Conservation (phyloP, 805 yeast species). For the Pichia cabralensis region DNA sequence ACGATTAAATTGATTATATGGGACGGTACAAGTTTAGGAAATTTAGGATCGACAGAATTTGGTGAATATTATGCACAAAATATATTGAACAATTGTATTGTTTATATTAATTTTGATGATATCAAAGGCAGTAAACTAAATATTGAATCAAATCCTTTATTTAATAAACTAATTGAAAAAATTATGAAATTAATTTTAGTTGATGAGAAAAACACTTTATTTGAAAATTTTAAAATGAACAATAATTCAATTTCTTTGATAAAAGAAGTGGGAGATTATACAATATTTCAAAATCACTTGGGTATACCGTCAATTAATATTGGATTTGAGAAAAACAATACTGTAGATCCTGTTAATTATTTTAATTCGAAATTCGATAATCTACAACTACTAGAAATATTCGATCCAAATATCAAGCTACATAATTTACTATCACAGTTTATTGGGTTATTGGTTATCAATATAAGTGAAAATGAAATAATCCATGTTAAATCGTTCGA, state of each 20-base stretch:
- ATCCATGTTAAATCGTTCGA: conserved; percentile 36
- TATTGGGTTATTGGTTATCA: conserved; percentile 44
- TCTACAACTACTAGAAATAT: conserved; percentile 41
- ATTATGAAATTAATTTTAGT: conserved; percentile 39
- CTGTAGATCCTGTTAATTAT: conserved; percentile 43
- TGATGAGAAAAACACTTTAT: conserved; percentile 31
- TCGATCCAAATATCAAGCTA: conserved; percentile 35
- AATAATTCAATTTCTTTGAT: conserved; percentile 31
- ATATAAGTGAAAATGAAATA: conserved; percentile 49
- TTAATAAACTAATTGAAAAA: conserved; percentile 34
- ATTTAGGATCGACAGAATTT: conserved; percentile 45
- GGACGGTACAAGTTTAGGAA: conserved; percentile 40
- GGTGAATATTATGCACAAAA: conserved; percentile 38
- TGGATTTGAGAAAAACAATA: conserved; percentile 29
- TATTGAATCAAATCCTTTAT: conserved; percentile 47
- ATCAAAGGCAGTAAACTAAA: conserved; percentile 41
- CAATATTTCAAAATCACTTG: conserved; percentile 53
- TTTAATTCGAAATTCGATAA: conserved; percentile 53
- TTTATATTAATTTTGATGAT: conserved; percentile 45
- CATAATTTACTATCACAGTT: conserved; percentile 53
- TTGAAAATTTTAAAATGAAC: conserved; percentile 36
- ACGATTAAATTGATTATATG: conserved; percentile 31
- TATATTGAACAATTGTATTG: conserved; percentile 34
- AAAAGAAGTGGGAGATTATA: conserved; percentile 40
- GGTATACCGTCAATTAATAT: conserved; percentile 56